These are phyloP conservation scores for Stachybotrys chlorohalonatus DNA, from an alignment of 2,329 filamentous ascomycete species.

Conservation along the genomic window DNA sequence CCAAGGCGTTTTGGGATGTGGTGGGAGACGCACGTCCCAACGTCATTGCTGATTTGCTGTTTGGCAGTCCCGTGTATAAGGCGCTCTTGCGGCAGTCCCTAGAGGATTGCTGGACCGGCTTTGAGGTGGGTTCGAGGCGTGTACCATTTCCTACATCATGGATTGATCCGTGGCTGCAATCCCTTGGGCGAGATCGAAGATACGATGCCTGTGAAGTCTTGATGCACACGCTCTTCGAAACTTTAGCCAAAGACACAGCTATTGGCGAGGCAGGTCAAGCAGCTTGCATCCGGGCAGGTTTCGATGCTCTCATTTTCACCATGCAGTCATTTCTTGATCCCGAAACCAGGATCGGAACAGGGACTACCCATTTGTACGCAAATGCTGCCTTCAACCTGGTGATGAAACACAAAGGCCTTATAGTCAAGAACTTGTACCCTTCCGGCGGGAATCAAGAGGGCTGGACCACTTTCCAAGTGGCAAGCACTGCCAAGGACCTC, in stretches of 20 bases:
- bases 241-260: slow-evolving; percentile 43
- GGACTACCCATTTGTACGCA: slow-evolving; percentile 51
- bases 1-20: slow-evolving; percentile 79
- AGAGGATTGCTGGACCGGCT: slow-evolving; percentile 28
- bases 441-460: slow-evolving; percentile 18
- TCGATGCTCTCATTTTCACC: slow-evolving; percentile 50
- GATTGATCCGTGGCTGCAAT: slow-evolving; percentile 69
- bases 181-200: slow-evolving; percentile 65
- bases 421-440: slow-evolving; percentile 31
- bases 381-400: slow-evolving; percentile 59
- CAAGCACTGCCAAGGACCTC: slow-evolving; percentile 32
- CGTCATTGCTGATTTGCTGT: slow-evolving; percentile 75
- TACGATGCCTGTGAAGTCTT: slow-evolving; percentile 75
- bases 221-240: slow-evolving; percentile 63
- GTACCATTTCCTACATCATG: slow-evolving; percentile 64
- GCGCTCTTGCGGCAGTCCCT: slow-evolving; percentile 53
- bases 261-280: slow-evolving; percentile 50
- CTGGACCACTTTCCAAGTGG: slow-evolving; percentile 30
- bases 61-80: slow-evolving; percentile 59
- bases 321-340: slow-evolving; percentile 46
- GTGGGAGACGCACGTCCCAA: slow-evolving; percentile 73
- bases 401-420: slow-evolving; percentile 51
- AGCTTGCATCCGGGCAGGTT: slow-evolving; percentile 55
- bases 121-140: slow-evolving; percentile 34
- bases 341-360: slow-evolving; percentile 32